These are phyloP conservation scores for Colletotrichum siamense DNA, from an alignment of 2,329 filamentous ascomycete species.

Conservation along the genomic window DNA sequence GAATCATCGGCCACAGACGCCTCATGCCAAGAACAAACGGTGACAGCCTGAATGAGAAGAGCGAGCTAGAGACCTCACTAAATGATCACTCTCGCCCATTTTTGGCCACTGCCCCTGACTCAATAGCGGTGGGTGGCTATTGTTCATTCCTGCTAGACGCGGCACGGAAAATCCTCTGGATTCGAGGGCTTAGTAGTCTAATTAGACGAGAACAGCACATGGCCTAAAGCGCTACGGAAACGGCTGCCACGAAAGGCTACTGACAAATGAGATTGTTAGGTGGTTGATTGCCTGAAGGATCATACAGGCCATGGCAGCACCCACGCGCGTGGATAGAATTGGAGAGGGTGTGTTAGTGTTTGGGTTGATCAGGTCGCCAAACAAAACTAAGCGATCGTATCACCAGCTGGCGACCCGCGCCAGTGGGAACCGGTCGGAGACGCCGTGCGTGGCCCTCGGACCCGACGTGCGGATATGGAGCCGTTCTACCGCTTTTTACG, in stretches of 20 bases:
- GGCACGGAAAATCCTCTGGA: neutral
- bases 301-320: neutral
- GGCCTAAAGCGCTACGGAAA: neutral
- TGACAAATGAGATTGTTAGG: neutral
- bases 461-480: neutral
- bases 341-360: neutral
- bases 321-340: neutral
- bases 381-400: neutral
- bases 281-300: neutral
- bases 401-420: neutral
- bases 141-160: neutral
- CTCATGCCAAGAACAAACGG: neutral
- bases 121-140: neutral
- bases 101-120: neutral
- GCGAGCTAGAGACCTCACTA: neutral
- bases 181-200: neutral
- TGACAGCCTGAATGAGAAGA: neutral
- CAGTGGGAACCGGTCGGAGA: neutral
- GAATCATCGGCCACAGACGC: neutral
- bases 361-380: neutral
- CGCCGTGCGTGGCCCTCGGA: neutral
- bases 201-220: neutral
- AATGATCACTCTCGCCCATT: neutral
- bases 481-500: neutral
- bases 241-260: neutral